Base-by-base conservation (phyloP, 208 protist genomes). In the Leishmania tropica region DNA sequence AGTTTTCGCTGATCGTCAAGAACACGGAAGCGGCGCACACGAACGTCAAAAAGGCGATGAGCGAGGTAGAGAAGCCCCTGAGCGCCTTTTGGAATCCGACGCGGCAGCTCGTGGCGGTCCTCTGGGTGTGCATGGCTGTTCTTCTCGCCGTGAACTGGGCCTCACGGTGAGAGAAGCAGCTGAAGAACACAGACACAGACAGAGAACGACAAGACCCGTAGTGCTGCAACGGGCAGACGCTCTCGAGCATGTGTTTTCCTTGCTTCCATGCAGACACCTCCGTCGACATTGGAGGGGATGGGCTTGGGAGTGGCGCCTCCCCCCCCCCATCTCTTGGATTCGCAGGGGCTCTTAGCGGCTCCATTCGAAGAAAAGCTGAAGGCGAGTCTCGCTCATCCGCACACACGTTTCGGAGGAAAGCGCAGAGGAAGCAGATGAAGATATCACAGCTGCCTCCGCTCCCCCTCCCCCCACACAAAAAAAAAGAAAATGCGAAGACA, bases 101-200 rank as follows among this genome's bases (percentile, higher is more conserved):
- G 51, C 90, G 93, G 31, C 93, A 96, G 75, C 84, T 96, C 7
- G 92, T 98, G 64, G 91, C 87, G 10, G 83, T 93, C 28, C 79
- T 98, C 24, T 98, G 93, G 93, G 19, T 87, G 13, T 91, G 91
- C 84, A 96, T 81, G 15, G 62, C 86, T 1, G 5, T 93, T 1
- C 51, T 98, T 13, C 76, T 97, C 15, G 47, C 90, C 19, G 81
- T 84, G 2, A 94, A 97, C 79, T 94, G 88, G 87, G 45, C 88
- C 13, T 83, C 73, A 10, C 28, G 51, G 73, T 76, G 73, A 76
- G 47, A 40, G 35, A n/a, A 48, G 24, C 67, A 73, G n/a, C 7
- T 3, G 42, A 28, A 10, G 70, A 35, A 17, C 35, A 42, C 64
- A 28, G 40, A 31, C 40, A 40, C 7, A 35, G 58, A 58, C 24